Evolutionary conservation across 441 rosid genomes (phyloP), one percentile per base, ranked within the genome.

Genomic region (Biscutella laevigata): DNA sequence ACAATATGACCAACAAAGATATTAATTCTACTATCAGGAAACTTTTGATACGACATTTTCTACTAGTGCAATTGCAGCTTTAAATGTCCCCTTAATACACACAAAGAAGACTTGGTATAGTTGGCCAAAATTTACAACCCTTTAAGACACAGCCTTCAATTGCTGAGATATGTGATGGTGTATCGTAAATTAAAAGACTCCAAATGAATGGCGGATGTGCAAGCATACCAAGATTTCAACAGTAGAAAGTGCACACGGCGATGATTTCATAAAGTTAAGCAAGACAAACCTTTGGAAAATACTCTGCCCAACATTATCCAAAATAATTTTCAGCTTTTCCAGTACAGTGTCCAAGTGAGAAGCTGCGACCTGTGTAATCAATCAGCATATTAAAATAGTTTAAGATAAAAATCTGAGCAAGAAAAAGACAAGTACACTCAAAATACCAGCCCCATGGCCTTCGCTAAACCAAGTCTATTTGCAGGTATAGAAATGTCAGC

Each of bases 391-490:
- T 53, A 61, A 51, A 19, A 37, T 16, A 20, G 30, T 40, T 53
- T 26, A 16, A 37, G 25, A 59, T 29, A 45, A 53, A 39, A 20
- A 59, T 32, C 45, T 36, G 55, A 42, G 48, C 17, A 21, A 66
- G 22, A 47, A 50, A 50, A 47, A 34, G 14, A 21, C 48, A 60
- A 42, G 47, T 33, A 61, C 63, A 16, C 7, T 52, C 34, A 47
- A 63, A 11, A 34, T 88, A 94, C 99, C 99, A 94, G 71, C 67
- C 99, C 99, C 83, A 94, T 94, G 58, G 94, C 99, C 75, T 94
- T 86, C 53, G 99, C 99, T 70, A 94, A 72, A 77, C 97, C 99
- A 74, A 88, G 97, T 71, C 97, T 84, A 59, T 94, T 94, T 63
- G 78, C 59, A 19, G 97, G 95, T 78, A 82, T 83, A 50, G 91